Conservation (phyloP, 2,329 filamentous ascomycete genomes). For the Pseudonectria buxi region DNA sequence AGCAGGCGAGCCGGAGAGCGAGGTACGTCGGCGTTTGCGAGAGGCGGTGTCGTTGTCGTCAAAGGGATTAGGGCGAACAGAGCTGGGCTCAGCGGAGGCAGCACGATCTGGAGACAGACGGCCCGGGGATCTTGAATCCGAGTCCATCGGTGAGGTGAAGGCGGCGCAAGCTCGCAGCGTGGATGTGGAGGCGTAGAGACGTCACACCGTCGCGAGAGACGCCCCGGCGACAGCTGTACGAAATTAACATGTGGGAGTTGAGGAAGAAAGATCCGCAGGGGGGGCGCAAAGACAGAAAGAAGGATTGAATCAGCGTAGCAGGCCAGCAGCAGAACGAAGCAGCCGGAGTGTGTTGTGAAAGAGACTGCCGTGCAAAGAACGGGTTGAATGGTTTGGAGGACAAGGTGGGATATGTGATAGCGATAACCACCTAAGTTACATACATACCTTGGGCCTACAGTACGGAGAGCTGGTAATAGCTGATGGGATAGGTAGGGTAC, state of each 20-base stretch:
- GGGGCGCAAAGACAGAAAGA: conserved; percentile 12
- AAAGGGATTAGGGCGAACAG: conserved; percentile 58
- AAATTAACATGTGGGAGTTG: conserved; percentile 51
- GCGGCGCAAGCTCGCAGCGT: conserved; percentile 32
- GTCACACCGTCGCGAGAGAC: conserved; percentile 47
- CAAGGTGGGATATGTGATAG: conserved; percentile 7
- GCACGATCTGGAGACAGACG: conserved; percentile 44
- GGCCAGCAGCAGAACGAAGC: not conserved
- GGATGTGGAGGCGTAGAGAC: conserved; percentile 35
- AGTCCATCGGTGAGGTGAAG: conserved; percentile 47
- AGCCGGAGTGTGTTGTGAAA: no score
- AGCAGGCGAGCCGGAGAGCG: conserved; percentile 47
- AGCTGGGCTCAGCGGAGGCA: conserved; percentile 55
- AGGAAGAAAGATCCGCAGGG: conserved; percentile 16
- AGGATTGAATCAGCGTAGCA: conserved; percentile 2
- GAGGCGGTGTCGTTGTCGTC: conserved; percentile 50
- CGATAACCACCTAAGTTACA: conserved; percentile 6
- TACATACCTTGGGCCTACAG: conserved; percentile 4
- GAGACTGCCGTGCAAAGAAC: no score
- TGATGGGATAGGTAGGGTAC: conserved; percentile 4
- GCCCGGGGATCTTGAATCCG: conserved; percentile 41
- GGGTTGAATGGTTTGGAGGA: not conserved
- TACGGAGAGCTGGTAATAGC: conserved; percentile 12
- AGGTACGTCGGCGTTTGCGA: conserved; percentile 57
- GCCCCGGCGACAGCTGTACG: conserved; percentile 45